Base-by-base conservation (phyloP, 179 eudicot species). In the Heliamphora pulchella region DNA sequence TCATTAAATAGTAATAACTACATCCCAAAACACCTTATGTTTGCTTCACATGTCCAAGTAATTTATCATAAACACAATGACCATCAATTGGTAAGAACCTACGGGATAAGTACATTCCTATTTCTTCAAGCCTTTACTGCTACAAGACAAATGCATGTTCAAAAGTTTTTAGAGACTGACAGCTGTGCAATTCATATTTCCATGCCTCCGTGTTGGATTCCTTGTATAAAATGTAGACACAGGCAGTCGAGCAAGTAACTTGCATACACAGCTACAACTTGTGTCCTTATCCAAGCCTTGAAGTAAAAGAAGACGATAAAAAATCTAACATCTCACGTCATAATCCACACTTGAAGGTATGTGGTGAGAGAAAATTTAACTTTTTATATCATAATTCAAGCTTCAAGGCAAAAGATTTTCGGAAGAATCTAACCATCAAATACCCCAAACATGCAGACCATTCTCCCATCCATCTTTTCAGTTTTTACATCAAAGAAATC, bases 401-500 rank as follows among this genome's bases (percentile, higher is more conserved):
- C 75, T 65, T 77, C 39, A 44, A 59, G 54, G 17, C 20, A 57
- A 78, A 82, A 43, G 71, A 68, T 70, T 79, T 46, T 75, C 22
- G 13, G 76, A 72, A 75, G 31, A 78, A 61, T 78, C 94, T 86
- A 76, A 96, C 99, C 99, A 84, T 96, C 99, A 88, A 96, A 96
- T 80, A 96, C 90, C 77, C 99, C 99, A 78, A 96, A 96, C 84
- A 96, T 85, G 89, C 91, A 89, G 85, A 94, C 91, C 20, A 90
- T 88, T 81, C 88, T 83, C 65, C 91, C 98, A 82, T 91, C 86
- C 46, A 94, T 82, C 75, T 87, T 87, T 84, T 92, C 86, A 83
- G 88, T 87, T 85, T 94, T 96, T 57, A 96, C 80, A 87, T 94
- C 98, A 87, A 81, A 96, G 86, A 89, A 96, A 75, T 96, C 99